Evolutionary conservation across 345 rosid species (phyloP).

Genomic region (Lepidium aucheri): DNA sequence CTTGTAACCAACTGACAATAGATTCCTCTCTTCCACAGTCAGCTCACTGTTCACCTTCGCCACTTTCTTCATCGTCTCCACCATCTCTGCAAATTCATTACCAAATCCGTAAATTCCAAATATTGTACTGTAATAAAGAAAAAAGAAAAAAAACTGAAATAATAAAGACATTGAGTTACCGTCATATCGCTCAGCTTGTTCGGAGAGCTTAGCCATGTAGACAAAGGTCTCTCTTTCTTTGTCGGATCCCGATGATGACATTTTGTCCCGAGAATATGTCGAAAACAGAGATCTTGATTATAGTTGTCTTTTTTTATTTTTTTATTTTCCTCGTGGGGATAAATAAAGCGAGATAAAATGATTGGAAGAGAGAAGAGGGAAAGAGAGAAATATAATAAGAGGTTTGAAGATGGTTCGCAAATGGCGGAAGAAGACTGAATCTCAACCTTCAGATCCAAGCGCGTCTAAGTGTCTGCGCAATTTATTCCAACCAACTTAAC

Average conservation of each 20-base stretch:
- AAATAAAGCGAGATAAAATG: neutral
- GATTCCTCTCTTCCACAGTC: conserved; percentile 94
- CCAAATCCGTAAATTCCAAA: neutral
- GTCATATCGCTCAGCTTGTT: conserved; percentile 93
- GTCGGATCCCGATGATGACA: conserved; percentile 42
- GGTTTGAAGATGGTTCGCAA: conserved; percentile 24
- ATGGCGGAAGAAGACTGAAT: conserved; percentile 47
- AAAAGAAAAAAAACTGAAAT: neutral
- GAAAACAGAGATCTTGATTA: neutral
- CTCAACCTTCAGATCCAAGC: conserved; percentile 39
- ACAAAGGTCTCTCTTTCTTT: conserved; percentile 80
- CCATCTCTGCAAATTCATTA: conserved; percentile 59
- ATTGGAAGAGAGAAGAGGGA: neutral
- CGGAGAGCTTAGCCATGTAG: conserved; percentile 91
- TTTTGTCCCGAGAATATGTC: conserved; percentile 17
- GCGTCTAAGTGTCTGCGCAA: conserved; percentile 13
- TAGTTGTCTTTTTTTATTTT: neutral
- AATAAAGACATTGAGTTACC: conserved; percentile 31
- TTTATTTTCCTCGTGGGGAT: neutral
- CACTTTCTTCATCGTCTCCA: conserved; percentile 87
- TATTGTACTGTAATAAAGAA: neutral
- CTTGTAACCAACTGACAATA: conserved; percentile 91
- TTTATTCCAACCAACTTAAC: conserved; percentile 12
- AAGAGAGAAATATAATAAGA: conserved; percentile 16
- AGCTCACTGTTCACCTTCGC: conserved; percentile 77